Base-by-base conservation (phyloP, 176 grass and related monocot genomes). In the Tillandsia fasciculata region DNA sequence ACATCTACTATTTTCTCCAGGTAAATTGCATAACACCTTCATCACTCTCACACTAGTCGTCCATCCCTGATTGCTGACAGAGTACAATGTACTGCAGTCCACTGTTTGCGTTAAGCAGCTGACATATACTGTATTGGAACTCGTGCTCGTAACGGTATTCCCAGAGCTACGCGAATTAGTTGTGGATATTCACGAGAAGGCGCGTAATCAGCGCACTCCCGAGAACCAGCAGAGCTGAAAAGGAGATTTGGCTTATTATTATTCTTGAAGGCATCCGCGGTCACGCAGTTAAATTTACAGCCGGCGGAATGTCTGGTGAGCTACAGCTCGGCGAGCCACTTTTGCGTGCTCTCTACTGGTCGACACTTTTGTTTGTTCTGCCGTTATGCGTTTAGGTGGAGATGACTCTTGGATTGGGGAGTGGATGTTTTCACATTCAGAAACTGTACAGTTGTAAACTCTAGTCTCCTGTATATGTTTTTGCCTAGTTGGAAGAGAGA, bases 1-100 rank as follows among this genome's bases (percentile, higher is more conserved):
- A 99, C 59, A 82, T 99, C 3, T 99, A 99, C 72, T 99, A 93
- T 78, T 99, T 94, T 80, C 80, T 99, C 61, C 94, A 99, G 79
- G 94, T 92, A 83, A 79, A 76, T 77, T 74, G 83, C 24, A 52
- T 74, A 18, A 59, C 8, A 66, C 22, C 11, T 47, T 8, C 11
- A 63, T n/a, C 48, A 78, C 26, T 20, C 13, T 42, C 48, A 33
- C 7, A 53, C 14, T 9, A 53, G 18, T 29, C 28, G 11, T 65
- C 1, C 10, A 48, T 23, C 63, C 3, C 17, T 52, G 18, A 9
- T 12, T 67, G 66, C 50, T 47, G 58, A 69, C 24, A 33, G 26
- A 53, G 75, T 27, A 15, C 70, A 20, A 72, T 76, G n/a, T 81
- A 52, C n/a, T 81, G 87, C 85, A 99, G 94, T 99, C 90, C 66